Evolutionary conservation across 768 basidiomycete genomes (phyloP).

Genomic region (Trametes sanguinea): DNA sequence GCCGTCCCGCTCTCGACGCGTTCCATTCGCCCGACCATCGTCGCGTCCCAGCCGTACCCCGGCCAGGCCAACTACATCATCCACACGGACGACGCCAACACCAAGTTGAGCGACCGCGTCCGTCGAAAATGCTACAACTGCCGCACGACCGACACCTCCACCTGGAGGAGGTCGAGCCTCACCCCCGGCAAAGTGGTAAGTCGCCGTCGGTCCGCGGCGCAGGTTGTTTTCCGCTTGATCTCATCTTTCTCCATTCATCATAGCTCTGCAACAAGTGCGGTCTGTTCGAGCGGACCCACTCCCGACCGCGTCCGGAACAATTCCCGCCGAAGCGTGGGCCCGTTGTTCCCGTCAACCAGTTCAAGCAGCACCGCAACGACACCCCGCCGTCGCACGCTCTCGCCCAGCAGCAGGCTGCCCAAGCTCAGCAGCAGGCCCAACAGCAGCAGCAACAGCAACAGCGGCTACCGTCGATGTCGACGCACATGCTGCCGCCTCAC

Average conservation of each 20-base stretch:
- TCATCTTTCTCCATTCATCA: background rate
- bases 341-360: conserved; percentile 50
- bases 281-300: conserved; percentile 79
- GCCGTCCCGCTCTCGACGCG: conserved; percentile 29
- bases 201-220: background rate
- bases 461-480: conserved; percentile 43
- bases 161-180: conserved; percentile 76
- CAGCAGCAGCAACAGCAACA: conserved; percentile 16
- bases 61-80: conserved; percentile 43
- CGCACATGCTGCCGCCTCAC: conserved; percentile 45
- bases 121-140: conserved; percentile 82
- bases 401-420: conserved; percentile 20
- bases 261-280: conserved; percentile 69
- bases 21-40: conserved; percentile 27
- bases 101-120: conserved; percentile 77
- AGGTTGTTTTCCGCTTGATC: background rate
- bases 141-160: conserved; percentile 81
- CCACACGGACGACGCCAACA: conserved; percentile 78
- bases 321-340: conserved; percentile 81
- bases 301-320: conserved; percentile 74
- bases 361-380: conserved; percentile 46
- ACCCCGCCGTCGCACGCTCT: conserved; percentile 45
- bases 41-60: conserved; percentile 39
- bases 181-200: conserved; percentile 77
- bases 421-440: conserved; percentile 12